phyloP scores from a whole-genome alignment of 306 rosid species.

The Castanospermum australe region DNA sequence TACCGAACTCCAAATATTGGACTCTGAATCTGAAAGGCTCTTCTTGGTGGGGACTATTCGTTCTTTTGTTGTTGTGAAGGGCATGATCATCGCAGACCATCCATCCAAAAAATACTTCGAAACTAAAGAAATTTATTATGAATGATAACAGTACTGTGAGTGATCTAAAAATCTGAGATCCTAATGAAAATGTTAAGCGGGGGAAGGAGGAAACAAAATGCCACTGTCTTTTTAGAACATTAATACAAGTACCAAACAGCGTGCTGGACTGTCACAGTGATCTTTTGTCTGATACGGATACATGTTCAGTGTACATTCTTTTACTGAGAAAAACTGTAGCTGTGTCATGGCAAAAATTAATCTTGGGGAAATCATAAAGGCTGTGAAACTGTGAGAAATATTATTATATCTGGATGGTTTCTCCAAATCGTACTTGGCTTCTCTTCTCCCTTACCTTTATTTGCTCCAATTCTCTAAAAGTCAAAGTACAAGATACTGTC shows the following conservation, averaged over 20 bases:
- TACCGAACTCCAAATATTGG: conserved; percentile 14
- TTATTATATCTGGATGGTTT: no score
- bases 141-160: background rate
- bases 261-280: background rate
- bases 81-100: background rate
- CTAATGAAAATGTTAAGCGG: background rate
- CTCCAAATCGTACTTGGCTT: no score
- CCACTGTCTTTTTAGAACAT: background rate
- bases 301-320: background rate
- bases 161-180: background rate
- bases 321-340: background rate
- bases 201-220: background rate
- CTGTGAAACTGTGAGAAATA: background rate
- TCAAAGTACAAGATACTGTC: background rate
- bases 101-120: background rate
- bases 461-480: no score
- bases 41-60: conserved; percentile 31
- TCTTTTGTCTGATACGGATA: background rate
- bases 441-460: no score
- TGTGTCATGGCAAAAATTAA: background rate
- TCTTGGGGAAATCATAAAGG: no score
- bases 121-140: background rate
- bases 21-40: background rate
- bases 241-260: background rate
- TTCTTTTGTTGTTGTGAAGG: conserved; percentile 9